Base-by-base conservation (phyloP, 805 yeast species). In the Yueomyces sp. region DNA sequence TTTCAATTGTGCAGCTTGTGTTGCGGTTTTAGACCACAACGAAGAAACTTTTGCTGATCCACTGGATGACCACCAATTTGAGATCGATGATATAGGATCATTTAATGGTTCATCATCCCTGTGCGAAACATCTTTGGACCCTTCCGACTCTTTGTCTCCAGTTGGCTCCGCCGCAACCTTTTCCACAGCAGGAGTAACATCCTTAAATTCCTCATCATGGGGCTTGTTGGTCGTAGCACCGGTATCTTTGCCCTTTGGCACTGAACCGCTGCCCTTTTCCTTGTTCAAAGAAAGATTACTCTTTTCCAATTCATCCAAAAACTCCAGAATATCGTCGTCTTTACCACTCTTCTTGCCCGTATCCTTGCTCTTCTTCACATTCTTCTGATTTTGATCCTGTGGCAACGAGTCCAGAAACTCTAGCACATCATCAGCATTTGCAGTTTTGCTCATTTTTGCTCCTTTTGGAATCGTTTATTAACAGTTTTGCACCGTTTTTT, bases 361-460 rank as follows among this genome's bases (percentile, higher is more conserved):
- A 46, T 73, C 72, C 2, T 56, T 71, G 26, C 38, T 41, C 19
- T 32, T 42, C 26, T 33, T 44, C 37, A 43, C 49, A 29, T 49
- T 47, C 5, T 12, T 28, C n/a, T n/a, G 30, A 12, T 40, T 12
- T 29, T 49, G 52, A 34, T 69, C 46, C 41, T 80, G 86, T 3
- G 94, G 92, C 40, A 86, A 71, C 1, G 88, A 81, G 54, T 82
- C 86, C 51, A 84, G 69, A 56, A 85, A 85, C 49, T 83, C 90
- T 44, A 84, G 69, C 4, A 84, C 90, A 52, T 83, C 90, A 49
- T 81, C 84, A 28, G 79, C 78, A 46, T 79, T 81, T 26, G 69
- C 67, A 4, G 69, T 53, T 44, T 63, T 66, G 37, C 47, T 49
- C 58, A 54, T 55, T 9, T 30, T 30, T 6, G n/a, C n/a, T n/a